Evolutionary conservation across 768 basidiomycete genomes (phyloP), one percentile per base, ranked within the genome.

Genomic region (Polyporus arcularius): DNA sequence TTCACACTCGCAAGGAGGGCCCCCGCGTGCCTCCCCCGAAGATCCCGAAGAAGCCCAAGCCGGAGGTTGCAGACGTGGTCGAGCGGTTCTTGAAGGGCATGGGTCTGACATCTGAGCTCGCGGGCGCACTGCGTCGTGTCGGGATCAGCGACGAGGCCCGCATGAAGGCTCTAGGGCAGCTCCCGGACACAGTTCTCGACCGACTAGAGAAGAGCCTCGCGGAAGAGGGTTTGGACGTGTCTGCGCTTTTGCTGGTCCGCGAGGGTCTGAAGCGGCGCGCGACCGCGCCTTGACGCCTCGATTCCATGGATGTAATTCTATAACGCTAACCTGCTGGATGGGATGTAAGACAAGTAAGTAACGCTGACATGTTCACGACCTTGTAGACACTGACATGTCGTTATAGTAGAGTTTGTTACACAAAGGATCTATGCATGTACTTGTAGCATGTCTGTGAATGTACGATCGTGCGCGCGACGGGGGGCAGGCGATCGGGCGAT

Each of bases 61-160:
- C 26, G 21, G 10, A 18, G 4, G 21, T 11, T 26, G 21, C 26
- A 4, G 46, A 28, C 10, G 21, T 26, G 8, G 46, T 48, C 8
- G 46, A 48, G 28, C 46, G 46, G 2, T 48, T 48, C 12, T 21
- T 48, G 8, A 26, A 48, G 18, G 46, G 28, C 21, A 48, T 48
- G 21, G 46, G 46, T 12, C 14, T 48, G 46, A 26, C 46, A 8
- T 9, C 9, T 21, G 46, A 48, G 14, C 28, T 26, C 21, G 46
- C 46, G 46, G 26, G 14, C 4, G 46, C 46, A 12, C 14, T 48
- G 10, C 46, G 46, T 4, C 46, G 9, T 28, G 46, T 47, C 16
- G 55, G 55, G 7, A 48, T 56, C 32, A 56, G 9, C 35, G 46
- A 49, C 35, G 45, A 47, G 7, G 45, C 32, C 10, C 55, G 55